Percentiles rank a stretch among this genome's conserved stretches.
Evolutionary conservation across 139 green algal species (phyloP).

Genomic region (Tetradesmus obliquus): DNA sequence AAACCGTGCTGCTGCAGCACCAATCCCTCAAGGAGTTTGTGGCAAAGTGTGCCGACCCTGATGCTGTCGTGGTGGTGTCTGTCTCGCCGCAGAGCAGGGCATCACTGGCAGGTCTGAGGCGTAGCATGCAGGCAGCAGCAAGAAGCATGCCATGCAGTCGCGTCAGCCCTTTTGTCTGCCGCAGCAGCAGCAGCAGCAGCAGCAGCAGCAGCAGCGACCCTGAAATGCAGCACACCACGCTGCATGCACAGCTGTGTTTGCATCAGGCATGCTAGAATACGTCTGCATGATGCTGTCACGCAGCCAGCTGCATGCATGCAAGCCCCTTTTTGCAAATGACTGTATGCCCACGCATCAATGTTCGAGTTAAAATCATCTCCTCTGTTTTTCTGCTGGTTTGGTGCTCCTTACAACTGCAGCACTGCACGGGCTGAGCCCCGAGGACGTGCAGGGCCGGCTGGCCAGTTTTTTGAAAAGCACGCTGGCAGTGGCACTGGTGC

Average conservation of each 20-base stretch:
- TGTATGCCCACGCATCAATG: too few species aligned
- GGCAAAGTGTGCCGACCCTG: conserved; percentile 53
- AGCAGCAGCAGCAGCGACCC: neutral
- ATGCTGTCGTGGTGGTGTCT: conserved; percentile 82
- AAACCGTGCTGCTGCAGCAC: conserved; percentile 96
- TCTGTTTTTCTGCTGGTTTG: too few species aligned
- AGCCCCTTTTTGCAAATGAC: too few species aligned
- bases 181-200: neutral
- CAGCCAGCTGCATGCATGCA: too few species aligned
- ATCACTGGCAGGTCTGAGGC: conserved; percentile 71
- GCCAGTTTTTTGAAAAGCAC: conserved; percentile 1
- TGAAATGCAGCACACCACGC: neutral
- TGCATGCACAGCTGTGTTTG: too few species aligned
- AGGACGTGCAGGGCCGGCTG: conserved; percentile 28
- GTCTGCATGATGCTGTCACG: too few species aligned
- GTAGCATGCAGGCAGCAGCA: neutral
- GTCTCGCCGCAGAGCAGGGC: conserved; percentile 87
- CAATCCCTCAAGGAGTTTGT: conserved; percentile 89
- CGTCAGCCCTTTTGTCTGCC: too few species aligned
- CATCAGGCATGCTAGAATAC: too few species aligned
- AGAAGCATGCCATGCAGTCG: neutral
- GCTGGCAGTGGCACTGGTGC: conserved; percentile 69
- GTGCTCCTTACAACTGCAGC: neutral
- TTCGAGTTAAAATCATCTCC: too few species aligned
- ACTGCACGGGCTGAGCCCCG: conserved; percentile 28